phyloP scores from a whole-genome alignment of 257 asterid species.

The Ocimum tenuiflorum region DNA sequence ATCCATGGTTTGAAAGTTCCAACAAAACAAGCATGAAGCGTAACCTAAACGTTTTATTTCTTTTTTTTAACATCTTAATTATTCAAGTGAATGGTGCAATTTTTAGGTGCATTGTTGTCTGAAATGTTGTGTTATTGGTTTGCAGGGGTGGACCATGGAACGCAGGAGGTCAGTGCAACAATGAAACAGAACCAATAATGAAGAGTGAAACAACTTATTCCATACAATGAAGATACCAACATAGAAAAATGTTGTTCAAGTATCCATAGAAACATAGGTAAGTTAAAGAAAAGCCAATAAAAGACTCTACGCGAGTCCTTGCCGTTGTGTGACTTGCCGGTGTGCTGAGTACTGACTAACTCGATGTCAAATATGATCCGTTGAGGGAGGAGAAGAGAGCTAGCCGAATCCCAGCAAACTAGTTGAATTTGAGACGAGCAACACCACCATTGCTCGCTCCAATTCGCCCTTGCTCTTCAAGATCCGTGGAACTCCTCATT shows the following conservation, averaged over 20 bases:
- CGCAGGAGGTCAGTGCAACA: constrained; percentile 80
- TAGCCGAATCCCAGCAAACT: constrained; percentile 27
- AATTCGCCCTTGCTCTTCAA: constrained; percentile 3
- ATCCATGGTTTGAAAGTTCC: no score
- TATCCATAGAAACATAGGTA: background rate
- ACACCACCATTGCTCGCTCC: background rate
- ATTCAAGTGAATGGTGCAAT: no score
- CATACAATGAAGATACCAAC: no score
- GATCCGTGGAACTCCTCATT: constrained; percentile 30
- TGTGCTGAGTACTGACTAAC: constrained; percentile 20
- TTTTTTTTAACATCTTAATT: no score
- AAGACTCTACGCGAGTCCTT: constrained; percentile 44
- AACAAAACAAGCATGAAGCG: no score
- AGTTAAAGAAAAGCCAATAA: constrained; percentile 30
- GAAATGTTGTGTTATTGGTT: constrained; percentile 12
- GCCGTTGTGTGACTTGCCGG: constrained; percentile 75
- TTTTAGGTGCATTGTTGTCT: no score
- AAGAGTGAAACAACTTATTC: no score
- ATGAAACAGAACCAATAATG: constrained; percentile 69
- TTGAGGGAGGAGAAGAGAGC: no score
- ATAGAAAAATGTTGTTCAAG: no score
- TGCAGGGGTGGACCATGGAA: constrained; percentile 96
- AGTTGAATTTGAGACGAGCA: constrained; percentile 15
- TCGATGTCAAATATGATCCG: no score
- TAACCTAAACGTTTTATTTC: no score